Conservation (phyloP, 1,284 basidiomycete genomes). For the Trametes pubescens region DNA sequence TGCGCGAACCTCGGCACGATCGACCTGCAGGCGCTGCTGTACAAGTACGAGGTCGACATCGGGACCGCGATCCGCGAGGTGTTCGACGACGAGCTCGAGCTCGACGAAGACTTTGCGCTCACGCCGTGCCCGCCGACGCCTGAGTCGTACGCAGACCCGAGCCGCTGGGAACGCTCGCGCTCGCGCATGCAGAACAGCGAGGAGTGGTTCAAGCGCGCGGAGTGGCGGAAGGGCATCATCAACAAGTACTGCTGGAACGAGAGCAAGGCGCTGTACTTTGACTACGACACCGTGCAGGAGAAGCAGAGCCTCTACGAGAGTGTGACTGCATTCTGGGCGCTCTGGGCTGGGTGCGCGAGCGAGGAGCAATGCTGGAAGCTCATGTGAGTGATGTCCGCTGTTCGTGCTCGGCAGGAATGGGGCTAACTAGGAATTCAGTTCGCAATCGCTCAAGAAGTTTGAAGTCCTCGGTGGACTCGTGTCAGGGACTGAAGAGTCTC, state of each 20-base stretch:
- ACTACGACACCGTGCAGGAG: slow-evolving; percentile 93
- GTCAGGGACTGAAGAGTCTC: slow-evolving; percentile 95
- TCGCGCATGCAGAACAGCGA: slow-evolving; percentile 73
- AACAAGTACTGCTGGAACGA: slow-evolving; percentile 98
- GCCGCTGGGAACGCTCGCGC: slow-evolving; percentile 68
- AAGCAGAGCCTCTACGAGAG: slow-evolving; percentile 95
- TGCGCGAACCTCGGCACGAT: slow-evolving; percentile 97
- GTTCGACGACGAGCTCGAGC: slow-evolving; percentile 89
- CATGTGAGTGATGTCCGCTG: slow-evolving; percentile 65
- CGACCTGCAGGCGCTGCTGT: slow-evolving; percentile 89
- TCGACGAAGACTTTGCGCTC: slow-evolving; percentile 92
- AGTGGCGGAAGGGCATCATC: slow-evolving; percentile 83
- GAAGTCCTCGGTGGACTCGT: slow-evolving; percentile 97
- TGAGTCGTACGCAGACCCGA: slow-evolving; percentile 72
- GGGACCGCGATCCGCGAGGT: slow-evolving; percentile 94
- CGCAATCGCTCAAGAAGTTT: slow-evolving; percentile 91
- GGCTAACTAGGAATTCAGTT: slow-evolving; percentile 52
- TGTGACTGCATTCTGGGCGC: slow-evolving; percentile 94
- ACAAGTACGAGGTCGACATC: slow-evolving; percentile 96
- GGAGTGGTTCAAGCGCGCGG: slow-evolving; percentile 92
- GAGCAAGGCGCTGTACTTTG: slow-evolving; percentile 93
- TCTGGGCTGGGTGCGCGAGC: slow-evolving; percentile 97
- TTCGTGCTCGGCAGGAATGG: slow-evolving; percentile 13
- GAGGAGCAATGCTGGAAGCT: slow-evolving; percentile 94
- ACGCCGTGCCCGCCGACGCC: slow-evolving; percentile 91